phyloP scores from a whole-genome alignment of 164 flowering plant species.

The grape (Vitis vinifera) region DNA sequence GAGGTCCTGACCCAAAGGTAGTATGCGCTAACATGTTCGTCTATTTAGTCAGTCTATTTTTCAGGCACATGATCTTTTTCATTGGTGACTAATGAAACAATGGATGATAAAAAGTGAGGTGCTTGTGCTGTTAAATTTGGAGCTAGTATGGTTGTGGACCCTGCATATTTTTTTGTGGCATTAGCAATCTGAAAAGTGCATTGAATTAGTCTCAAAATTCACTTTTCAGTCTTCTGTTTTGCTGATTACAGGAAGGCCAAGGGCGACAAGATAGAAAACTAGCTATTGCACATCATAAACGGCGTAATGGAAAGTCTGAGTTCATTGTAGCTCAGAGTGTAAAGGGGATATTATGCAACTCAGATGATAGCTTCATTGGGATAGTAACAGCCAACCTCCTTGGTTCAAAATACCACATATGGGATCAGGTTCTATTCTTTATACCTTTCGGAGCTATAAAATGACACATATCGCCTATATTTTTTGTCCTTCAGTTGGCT shows the following conservation, averaged over 20 bases:
- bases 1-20: too few relatives aligned
- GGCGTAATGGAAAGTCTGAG: constrained; percentile 68
- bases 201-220: too few relatives aligned
- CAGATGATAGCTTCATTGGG: constrained; percentile 79
- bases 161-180: not conserved
- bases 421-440: constrained; percentile 71
- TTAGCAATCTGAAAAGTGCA: not conserved
- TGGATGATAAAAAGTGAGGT: too few relatives aligned
- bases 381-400: constrained; percentile 67
- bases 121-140: too few relatives aligned
- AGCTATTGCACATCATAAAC: constrained; percentile 74
- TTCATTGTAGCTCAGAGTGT: constrained; percentile 67
- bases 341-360: constrained; percentile 46
- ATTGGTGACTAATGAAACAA: too few relatives aligned
- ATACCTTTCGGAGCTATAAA: not conserved
- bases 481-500: not conserved
- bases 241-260: constrained; percentile 67
- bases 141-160: too few relatives aligned
- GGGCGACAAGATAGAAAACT: constrained; percentile 85
- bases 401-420: constrained; percentile 81
- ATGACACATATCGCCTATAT: not conserved
- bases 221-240: too few relatives aligned
- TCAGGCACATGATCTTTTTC: too few relatives aligned
- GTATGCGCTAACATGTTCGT: too few relatives aligned
- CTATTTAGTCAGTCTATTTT: too few relatives aligned